Evolutionary conservation across 1,284 basidiomycete species (phyloP).

Genomic region (Rhodotorula sp.): DNA sequence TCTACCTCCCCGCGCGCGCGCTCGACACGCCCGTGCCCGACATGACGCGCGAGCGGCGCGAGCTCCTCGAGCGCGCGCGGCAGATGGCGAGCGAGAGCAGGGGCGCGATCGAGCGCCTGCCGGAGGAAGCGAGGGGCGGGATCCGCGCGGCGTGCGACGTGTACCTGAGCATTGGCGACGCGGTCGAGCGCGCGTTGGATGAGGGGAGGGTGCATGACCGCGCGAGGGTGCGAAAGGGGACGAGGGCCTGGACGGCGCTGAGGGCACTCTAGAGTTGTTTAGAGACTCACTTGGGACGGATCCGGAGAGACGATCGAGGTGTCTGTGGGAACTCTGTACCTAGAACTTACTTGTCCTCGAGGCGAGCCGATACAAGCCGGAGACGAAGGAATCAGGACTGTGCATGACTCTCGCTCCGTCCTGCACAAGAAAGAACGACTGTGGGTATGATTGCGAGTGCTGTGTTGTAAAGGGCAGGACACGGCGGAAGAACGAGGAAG

Average conservation of each 20-base stretch:
- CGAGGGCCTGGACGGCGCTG: slow-evolving; percentile 44
- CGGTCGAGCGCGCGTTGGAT: slow-evolving; percentile 27
- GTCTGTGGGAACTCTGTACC: not conserved
- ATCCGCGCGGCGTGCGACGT: slow-evolving; percentile 51
- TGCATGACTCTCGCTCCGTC: not conserved
- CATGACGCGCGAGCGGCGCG: slow-evolving; percentile 44
- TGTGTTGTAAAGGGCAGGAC: not conserved
- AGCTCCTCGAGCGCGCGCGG: slow-evolving; percentile 48
- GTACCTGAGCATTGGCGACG: slow-evolving; percentile 50
- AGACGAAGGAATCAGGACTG: not conserved
- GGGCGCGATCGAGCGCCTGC: slow-evolving; percentile 48
- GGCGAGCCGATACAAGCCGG: no score
- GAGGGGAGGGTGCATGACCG: slow-evolving; percentile 37
- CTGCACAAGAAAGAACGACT: not conserved
- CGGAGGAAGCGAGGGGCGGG: slow-evolving; percentile 49
- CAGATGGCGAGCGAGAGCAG: slow-evolving; percentile 42
- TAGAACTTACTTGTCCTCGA: not conserved
- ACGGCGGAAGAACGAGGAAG: no score
- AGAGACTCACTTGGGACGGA: not conserved
- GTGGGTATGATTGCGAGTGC: not conserved
- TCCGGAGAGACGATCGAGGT: not conserved
- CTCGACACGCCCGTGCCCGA: slow-evolving; percentile 40
- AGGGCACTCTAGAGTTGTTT: slow-evolving; percentile 42
- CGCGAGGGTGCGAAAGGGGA: slow-evolving; percentile 47
- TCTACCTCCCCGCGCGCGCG: slow-evolving; percentile 52